Conservation (phyloP, 2,329 filamentous ascomycete species). For the Leptographium galeiforme region DNA sequence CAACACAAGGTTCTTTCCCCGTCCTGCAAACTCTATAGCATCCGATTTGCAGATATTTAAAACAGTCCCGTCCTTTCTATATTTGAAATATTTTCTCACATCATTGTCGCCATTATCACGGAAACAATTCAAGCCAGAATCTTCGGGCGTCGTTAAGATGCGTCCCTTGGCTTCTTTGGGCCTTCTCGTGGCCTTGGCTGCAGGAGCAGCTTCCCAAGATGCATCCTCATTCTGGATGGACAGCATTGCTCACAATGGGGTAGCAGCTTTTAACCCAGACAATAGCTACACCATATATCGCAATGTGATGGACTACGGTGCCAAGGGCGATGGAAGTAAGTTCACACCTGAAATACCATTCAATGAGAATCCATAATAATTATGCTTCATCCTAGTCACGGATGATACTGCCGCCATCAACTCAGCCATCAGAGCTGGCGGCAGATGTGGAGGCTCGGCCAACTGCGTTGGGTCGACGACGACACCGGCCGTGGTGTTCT, state of each 20-base stretch:
- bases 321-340: slow-evolving; percentile 52
- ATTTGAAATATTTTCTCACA: not conserved
- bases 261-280: slow-evolving; percentile 30
- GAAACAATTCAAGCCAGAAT: not conserved
- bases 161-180: not conserved
- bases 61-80: too few relatives aligned
- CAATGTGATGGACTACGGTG: slow-evolving; percentile 30
- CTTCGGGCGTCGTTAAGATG: not conserved
- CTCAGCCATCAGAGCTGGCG: slow-evolving; percentile 39
- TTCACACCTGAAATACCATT: not conserved
- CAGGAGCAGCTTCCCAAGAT: slow-evolving; percentile 8
- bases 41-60: too few relatives aligned
- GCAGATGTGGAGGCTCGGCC: slow-evolving; percentile 16
- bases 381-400: slow-evolving; percentile 23
- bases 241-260: slow-evolving; percentile 30
- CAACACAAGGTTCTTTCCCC: too few relatives aligned
- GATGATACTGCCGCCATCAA: slow-evolving; percentile 66
- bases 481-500: slow-evolving; percentile 13
- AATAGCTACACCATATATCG: slow-evolving; percentile 13
- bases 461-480: slow-evolving; percentile 10
- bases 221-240: slow-evolving; percentile 26
- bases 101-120: not conserved
- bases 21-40: too few relatives aligned
- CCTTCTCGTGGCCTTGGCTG: not conserved
- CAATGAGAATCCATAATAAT: not conserved